Conservation (phyloP, 352 stramenopile genomes). For the Pythium rhizo-oryzae region DNA sequence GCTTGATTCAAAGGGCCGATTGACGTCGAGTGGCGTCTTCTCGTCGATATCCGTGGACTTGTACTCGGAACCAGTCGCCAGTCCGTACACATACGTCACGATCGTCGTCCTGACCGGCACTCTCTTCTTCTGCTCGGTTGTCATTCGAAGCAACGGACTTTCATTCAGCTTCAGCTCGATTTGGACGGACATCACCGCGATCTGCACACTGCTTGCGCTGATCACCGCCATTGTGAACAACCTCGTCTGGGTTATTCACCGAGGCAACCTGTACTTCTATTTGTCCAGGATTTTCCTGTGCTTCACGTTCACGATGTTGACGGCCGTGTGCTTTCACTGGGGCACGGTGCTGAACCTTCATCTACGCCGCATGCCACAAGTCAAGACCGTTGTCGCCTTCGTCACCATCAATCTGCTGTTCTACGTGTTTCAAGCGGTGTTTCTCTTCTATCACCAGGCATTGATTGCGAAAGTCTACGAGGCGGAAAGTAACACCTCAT, state of each 20-base stretch:
- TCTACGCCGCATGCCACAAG: constrained; percentile 74
- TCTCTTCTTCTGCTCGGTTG: constrained; percentile 79
- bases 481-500: constrained; percentile 65
- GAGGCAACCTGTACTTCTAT: constrained; percentile 81
- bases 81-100: constrained; percentile 89
- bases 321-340: constrained; percentile 88
- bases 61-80: constrained; percentile 55
- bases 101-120: constrained; percentile 85
- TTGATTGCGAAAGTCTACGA: constrained; percentile 79
- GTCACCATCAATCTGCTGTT: constrained; percentile 73
- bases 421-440: constrained; percentile 78
- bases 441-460: constrained; percentile 64
- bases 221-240: constrained; percentile 85
- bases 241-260: constrained; percentile 73
- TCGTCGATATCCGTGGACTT: constrained; percentile 80
- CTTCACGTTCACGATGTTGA: constrained; percentile 91
- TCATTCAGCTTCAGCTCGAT: constrained; percentile 85
- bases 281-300: constrained; percentile 77
- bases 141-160: constrained; percentile 83
- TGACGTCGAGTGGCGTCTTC: constrained; percentile 63
- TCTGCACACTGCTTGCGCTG: constrained; percentile 79
- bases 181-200: constrained; percentile 87
- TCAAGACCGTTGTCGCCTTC: constrained; percentile 68
- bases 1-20: constrained; percentile 45
- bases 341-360: constrained; percentile 80